Evolutionary conservation across 2,329 filamentous ascomycete species (phyloP).

Genomic region (Penicillium corylophilum): DNA sequence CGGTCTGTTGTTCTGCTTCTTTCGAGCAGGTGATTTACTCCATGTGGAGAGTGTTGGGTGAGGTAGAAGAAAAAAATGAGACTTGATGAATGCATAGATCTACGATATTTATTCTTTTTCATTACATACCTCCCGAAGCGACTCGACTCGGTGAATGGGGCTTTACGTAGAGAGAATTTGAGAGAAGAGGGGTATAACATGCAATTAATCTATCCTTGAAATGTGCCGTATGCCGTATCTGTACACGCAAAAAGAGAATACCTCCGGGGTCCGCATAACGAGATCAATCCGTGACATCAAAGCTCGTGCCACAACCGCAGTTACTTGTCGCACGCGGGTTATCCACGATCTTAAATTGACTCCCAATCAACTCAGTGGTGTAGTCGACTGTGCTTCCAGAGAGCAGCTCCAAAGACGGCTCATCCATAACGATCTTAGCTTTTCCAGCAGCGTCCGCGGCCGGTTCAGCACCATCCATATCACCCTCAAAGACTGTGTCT

Average conservation of each 20-base stretch:
- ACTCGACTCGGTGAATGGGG: too few relatives aligned
- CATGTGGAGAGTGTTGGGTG: constrained; percentile 15
- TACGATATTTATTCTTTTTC: constrained; percentile 13
- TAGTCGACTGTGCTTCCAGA: constrained; percentile 96
- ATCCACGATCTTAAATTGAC: constrained; percentile 94
- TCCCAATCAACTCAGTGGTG: constrained; percentile 90
- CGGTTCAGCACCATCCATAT: constrained; percentile 36
- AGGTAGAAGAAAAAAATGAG: constrained; percentile 26
- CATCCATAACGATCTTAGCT: constrained; percentile 87
- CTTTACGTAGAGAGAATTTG: constrained; percentile 3
- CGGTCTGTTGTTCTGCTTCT: constrained; percentile 21
- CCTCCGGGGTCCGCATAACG: not conserved
- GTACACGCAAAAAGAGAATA: constrained; percentile 14
- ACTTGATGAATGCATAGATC: constrained; percentile 29
- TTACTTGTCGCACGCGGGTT: constrained; percentile 90
- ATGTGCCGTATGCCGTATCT: constrained; percentile 14
- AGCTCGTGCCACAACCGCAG: constrained; percentile 96
- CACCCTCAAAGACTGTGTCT: constrained; percentile 81
- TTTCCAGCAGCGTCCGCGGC: constrained; percentile 44
- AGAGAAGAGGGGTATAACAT: constrained; percentile 25
- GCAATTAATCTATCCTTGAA: constrained; percentile 20
- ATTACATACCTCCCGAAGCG: not conserved
- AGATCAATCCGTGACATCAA: constrained; percentile 74
- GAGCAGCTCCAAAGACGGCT: constrained; percentile 79
- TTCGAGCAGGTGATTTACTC: constrained; percentile 14